Percentiles rank a stretch among this genome's conserved stretches.
These are phyloP conservation scores for Entonaema liquescens DNA, from an alignment of 495 filamentous ascomycete genomes.

Conservation along the genomic window DNA sequence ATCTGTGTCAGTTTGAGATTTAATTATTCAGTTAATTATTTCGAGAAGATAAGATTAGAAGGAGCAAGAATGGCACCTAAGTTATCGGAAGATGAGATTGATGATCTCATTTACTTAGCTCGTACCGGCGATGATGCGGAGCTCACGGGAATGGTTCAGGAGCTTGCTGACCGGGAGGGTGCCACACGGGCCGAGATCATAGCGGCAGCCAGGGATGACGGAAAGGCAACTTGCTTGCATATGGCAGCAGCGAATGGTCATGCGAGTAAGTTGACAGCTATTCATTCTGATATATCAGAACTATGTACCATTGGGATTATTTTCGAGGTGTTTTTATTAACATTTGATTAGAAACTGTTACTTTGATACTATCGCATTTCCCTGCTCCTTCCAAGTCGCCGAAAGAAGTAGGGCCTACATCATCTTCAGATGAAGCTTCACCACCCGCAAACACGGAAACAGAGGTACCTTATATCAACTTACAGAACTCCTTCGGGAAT, in stretches of 20 bases:
- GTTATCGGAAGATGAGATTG: slow-evolving; percentile 78
- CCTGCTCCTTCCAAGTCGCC: slow-evolving; percentile 35
- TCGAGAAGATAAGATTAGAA: not conserved
- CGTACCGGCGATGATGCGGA: slow-evolving; percentile 78
- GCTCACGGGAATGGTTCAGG: slow-evolving; percentile 66
- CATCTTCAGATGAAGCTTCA: slow-evolving; percentile 56
- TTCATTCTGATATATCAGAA: not conserved
- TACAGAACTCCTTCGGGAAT: slow-evolving; percentile 81
- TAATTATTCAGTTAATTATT: not conserved
- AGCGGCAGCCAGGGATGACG: slow-evolving; percentile 69
- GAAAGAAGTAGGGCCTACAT: slow-evolving; percentile 50
- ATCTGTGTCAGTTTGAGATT: not conserved
- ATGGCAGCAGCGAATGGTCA: slow-evolving; percentile 93
- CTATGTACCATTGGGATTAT: not conserved
- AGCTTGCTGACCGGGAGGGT: slow-evolving; percentile 64
- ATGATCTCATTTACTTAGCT: slow-evolving; percentile 87
- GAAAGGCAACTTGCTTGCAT: slow-evolving; percentile 80
- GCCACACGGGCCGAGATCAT: slow-evolving; percentile 66
- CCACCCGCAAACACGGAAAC: slow-evolving; percentile 33
- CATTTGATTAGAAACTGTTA: slow-evolving; percentile 49
- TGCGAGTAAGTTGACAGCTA: slow-evolving; percentile 60
- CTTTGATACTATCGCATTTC: slow-evolving; percentile 51
- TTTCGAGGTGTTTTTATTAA: not conserved
- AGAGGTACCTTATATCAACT: slow-evolving; percentile 65
- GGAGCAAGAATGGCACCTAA: slow-evolving; percentile 54